Conservation (phyloP, 164 flowering plant species). For the Litsea cubeba region DNA sequence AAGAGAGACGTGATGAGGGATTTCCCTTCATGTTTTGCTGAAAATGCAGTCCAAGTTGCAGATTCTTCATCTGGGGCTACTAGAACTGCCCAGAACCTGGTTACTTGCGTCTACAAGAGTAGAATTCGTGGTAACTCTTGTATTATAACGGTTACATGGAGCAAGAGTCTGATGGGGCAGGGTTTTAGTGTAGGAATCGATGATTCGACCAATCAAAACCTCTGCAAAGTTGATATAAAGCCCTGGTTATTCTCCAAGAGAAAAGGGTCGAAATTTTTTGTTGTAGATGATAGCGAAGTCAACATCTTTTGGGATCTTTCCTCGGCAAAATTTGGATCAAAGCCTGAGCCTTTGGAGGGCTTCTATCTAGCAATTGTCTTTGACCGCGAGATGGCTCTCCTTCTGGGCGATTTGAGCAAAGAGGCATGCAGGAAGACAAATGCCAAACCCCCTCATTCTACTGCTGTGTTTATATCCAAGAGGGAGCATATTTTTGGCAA, state of each 20-base stretch:
- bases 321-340: conserved; percentile 33
- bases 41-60: conserved; percentile 45
- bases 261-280: conserved; percentile 32
- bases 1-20: conserved; percentile 29
- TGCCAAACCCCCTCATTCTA: conserved; percentile 11
- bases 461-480: conserved; percentile 30
- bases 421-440: conserved; percentile 34
- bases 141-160: conserved; percentile 39
- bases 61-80: conserved; percentile 31
- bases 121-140: conserved; percentile 23
- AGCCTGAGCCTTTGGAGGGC: conserved; percentile 41
- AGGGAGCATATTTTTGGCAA: conserved; percentile 45
- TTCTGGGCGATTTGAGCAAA: conserved; percentile 37
- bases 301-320: conserved; percentile 43
- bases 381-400: conserved; percentile 28
- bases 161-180: conserved; percentile 41
- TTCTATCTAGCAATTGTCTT: conserved; percentile 32
- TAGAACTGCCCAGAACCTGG: conserved; percentile 35
- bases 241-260: conserved; percentile 42
- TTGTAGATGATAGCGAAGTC: conserved; percentile 19
- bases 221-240: conserved; percentile 38
- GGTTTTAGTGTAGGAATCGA: conserved; percentile 32
- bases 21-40: conserved; percentile 48
- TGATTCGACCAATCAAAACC: conserved; percentile 24
- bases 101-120: conserved; percentile 33